Evolutionary conservation across 257 asterid species (phyloP).

Genomic region (Jacaranda copaia): DNA sequence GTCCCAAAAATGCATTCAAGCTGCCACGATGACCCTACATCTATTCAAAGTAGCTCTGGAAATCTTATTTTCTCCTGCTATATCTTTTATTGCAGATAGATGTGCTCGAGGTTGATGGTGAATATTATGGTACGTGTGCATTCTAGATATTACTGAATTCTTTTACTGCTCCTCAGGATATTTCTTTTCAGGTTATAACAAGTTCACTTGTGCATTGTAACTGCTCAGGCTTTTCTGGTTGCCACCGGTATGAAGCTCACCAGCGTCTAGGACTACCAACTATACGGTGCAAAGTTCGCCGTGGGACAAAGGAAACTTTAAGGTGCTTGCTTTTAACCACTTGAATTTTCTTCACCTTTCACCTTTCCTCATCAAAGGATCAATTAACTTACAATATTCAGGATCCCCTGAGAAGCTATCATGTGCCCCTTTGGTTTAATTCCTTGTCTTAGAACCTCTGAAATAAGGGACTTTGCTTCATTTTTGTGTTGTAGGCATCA

Average conservation of each 20-base stretch:
- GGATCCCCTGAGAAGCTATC: background rate
- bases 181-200: background rate
- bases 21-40: too few relatives aligned
- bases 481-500: slow-evolving; percentile 71
- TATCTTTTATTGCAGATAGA: slow-evolving; percentile 73
- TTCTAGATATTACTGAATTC: background rate
- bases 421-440: background rate
- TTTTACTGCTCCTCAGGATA: background rate
- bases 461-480: slow-evolving; percentile 10
- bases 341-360: background rate
- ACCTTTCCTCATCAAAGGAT: background rate
- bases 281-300: slow-evolving; percentile 90
- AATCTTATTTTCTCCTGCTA: background rate
- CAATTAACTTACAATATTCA: background rate
- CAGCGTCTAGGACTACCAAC: slow-evolving; percentile 88
- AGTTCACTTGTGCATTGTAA: background rate
- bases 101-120: slow-evolving; percentile 95
- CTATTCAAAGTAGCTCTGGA: background rate
- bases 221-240: slow-evolving; percentile 85
- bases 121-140: slow-evolving; percentile 69
- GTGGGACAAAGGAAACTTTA: slow-evolving; percentile 93
- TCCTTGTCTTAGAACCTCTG: background rate
- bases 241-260: slow-evolving; percentile 97
- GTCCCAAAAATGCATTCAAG: too few relatives aligned
- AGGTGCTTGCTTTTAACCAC: slow-evolving; percentile 50